These are phyloP conservation scores for Leptographium wingfieldii DNA, from an alignment of 2,329 filamentous ascomycete genomes.

Conservation along the genomic window DNA sequence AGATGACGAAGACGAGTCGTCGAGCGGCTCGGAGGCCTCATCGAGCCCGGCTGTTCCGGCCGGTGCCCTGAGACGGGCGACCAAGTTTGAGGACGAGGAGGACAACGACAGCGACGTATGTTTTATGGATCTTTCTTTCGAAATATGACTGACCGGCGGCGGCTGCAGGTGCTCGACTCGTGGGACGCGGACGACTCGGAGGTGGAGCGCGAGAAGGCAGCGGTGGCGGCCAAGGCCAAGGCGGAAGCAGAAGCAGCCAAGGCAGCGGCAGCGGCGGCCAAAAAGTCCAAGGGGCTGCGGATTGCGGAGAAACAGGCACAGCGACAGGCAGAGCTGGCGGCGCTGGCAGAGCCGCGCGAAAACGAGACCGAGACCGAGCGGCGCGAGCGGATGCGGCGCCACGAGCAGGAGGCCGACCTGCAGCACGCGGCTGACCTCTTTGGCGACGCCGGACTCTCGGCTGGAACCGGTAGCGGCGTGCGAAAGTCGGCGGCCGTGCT, in stretches of 20 bases:
- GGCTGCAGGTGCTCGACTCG: conserved; percentile 70
- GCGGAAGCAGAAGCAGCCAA: conserved; percentile 82
- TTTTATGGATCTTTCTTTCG: conserved; percentile 5
- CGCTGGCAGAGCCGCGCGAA: conserved; percentile 50
- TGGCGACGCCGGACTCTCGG: conserved; percentile 55
- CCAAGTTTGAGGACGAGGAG: conserved; percentile 88
- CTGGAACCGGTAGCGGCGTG: conserved; percentile 54
- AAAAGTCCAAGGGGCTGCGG: conserved; percentile 80
- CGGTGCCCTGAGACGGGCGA: conserved; percentile 28
- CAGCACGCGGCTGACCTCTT: conserved; percentile 86
- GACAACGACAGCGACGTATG: conserved; percentile 65
- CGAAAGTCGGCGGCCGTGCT: conserved; percentile 53
- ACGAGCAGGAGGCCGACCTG: conserved; percentile 80
- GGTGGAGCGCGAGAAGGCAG: conserved; percentile 87
- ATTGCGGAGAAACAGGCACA: conserved; percentile 63
- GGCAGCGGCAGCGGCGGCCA: conserved; percentile 73
- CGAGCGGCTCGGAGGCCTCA: conserved; percentile 18
- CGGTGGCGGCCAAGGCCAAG: conserved; percentile 74
- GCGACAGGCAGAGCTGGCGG: conserved; percentile 37
- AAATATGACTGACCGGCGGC: neutral
- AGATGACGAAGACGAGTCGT: conserved; percentile 27
- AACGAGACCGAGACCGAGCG: conserved; percentile 62
- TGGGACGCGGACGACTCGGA: conserved; percentile 98
- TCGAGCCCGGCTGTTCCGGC: conserved; percentile 28
- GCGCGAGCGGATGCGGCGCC: conserved; percentile 61